Evolutionary conservation across 345 rosid species (phyloP).

Genomic region (Salix viminalis): DNA sequence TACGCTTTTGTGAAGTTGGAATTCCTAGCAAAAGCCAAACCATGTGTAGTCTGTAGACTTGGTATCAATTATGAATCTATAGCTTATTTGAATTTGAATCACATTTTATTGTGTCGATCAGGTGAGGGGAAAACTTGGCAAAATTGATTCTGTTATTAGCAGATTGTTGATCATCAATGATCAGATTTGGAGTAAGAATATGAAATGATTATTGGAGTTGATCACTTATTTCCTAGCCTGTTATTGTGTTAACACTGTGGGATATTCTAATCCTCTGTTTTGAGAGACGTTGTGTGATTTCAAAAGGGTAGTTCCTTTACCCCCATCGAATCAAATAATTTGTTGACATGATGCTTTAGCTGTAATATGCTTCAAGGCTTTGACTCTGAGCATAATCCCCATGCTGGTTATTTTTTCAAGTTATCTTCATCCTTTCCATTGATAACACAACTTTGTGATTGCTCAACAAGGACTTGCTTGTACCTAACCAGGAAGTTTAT

Average conservation of each 20-base stretch:
- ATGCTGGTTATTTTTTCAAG: background rate
- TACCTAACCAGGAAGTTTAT: background rate
- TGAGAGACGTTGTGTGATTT: background rate
- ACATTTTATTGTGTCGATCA: background rate
- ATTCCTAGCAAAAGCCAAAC: background rate
- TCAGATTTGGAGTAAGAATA: background rate
- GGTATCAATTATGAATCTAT: background rate
- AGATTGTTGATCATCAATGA: background rate
- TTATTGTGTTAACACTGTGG: background rate
- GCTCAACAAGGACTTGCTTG: background rate
- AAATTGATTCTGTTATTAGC: background rate
- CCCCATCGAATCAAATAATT: background rate
- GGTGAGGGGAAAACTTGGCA: background rate
- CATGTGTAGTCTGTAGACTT: background rate
- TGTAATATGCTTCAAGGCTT: background rate
- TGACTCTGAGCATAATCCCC: background rate
- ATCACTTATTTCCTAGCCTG: background rate
- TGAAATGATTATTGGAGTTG: background rate
- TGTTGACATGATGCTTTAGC: background rate
- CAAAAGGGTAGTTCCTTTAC: too few species aligned
- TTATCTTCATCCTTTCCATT: background rate
- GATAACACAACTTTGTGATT: background rate
- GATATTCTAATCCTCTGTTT: background rate
- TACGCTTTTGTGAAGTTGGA: background rate
- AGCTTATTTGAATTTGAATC: background rate